phyloP scores from a whole-genome alignment of 768 basidiomycete genomes.

The Calvatia gigantea region DNA sequence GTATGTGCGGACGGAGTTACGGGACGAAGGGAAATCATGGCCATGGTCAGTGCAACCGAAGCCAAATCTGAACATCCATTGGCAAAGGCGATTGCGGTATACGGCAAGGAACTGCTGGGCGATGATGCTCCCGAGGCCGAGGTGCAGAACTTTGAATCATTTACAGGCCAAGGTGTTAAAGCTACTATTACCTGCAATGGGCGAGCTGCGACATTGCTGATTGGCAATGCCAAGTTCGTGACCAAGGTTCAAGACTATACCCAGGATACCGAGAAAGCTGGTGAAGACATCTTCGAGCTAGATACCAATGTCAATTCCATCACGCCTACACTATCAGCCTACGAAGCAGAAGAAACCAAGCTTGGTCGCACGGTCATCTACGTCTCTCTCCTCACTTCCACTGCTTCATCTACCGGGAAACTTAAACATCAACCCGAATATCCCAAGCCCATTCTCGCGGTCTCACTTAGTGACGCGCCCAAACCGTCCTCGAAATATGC shows the following conservation, averaged over 20 bases:
- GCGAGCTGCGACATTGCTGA: conserved; percentile 53
- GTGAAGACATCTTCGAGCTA: conserved; percentile 22
- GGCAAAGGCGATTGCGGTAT: conserved; percentile 85
- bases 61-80: conserved; percentile 94
- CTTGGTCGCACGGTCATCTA: conserved; percentile 85
- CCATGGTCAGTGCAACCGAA: conserved; percentile 85
- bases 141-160: conserved; percentile 78
- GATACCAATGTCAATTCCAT: conserved; percentile 25
- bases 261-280: conserved; percentile 57
- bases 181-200: conserved; percentile 57
- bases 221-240: conserved; percentile 78
- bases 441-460: conserved; percentile 65
- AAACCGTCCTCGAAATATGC: conserved; percentile 85
- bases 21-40: conserved; percentile 55
- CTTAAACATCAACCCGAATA: conserved; percentile 22
- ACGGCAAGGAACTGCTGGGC: conserved; percentile 65
- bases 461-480: conserved; percentile 85
- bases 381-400: conserved; percentile 53
- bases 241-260: conserved; percentile 31
- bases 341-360: conserved; percentile 67
- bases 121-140: conserved; percentile 42
- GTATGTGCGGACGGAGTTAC: conserved; percentile 64
- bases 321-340: conserved; percentile 55
- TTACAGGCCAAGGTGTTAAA: conserved; percentile 86
- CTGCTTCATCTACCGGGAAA: conserved; percentile 5